Evolutionary conservation across 768 basidiomycete genomes (phyloP), one percentile per base, ranked within the genome.

Genomic region (Rhodotorula taiwanensis): DNA sequence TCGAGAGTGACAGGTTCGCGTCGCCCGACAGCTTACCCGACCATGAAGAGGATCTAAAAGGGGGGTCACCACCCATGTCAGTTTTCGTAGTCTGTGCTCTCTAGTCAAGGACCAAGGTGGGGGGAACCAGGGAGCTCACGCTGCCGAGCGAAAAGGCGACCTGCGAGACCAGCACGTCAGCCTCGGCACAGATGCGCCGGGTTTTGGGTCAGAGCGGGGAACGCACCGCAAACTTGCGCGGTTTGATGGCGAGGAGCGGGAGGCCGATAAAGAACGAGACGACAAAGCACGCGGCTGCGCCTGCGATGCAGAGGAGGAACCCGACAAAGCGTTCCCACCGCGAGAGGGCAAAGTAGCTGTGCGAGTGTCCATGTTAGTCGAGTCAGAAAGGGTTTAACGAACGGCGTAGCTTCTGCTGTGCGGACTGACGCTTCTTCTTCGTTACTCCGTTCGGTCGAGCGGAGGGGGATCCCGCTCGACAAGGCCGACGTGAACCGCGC

Each of bases 311-410:
- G 34, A 83, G 87, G 48, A 88, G 83, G 75, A 99, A 99, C 13
- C 91, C 95, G 20, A 97, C 77, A 66, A 99, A 78, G 70, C 93
- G 81, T 75, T 97, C 94, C 94, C 94, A 97, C 76, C 92, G 81
- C 56, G 87, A 87, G 43, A 93, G 77, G 47, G 88, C 86, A 44
- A 70, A 65, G 58, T 70, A 69, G 33, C 63, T 64, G 50, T 13
- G 33, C 8, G 45, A 8, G 28, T 25, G 42, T 28, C 25, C 31
- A 54, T 9, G 55, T 43, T 30, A 31, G 16, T 8, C n/a, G n/a
- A n/a, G n/a, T n/a, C n/a, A n/a, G n/a, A n/a, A n/a, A n/a, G n/a
- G n/a, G n/a, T n/a, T n/a, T n/a, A n/a, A n/a, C n/a, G n/a, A n/a
- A n/a, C n/a, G n/a, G n/a, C n/a, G 43, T 20, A 18, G 55, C 21